Conservation (phyloP, 441 rosid genomes). For the Syzygium malaccense region DNA sequence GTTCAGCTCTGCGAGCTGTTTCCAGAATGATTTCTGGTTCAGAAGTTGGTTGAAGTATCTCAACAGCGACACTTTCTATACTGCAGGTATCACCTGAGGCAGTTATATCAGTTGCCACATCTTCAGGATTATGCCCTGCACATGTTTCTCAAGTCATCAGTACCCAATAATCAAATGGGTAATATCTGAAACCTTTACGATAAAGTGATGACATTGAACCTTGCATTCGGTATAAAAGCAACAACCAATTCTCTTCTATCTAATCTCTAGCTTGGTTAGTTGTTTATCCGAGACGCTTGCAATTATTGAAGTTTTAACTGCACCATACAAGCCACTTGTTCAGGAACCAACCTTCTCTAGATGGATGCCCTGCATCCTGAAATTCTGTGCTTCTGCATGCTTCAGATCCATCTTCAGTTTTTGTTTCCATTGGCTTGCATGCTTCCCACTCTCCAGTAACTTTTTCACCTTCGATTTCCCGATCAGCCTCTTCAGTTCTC, state of each 20-base stretch:
- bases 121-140: neutral
- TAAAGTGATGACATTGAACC: neutral
- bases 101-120: neutral
- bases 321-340: constrained; percentile 10
- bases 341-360: constrained; percentile 5
- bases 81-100: neutral
- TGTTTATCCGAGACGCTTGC: neutral
- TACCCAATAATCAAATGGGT: neutral
- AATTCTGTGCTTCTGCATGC: constrained; percentile 4
- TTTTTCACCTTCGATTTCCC: constrained; percentile 18
- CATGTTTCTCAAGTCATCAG: neutral
- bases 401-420: constrained; percentile 10
- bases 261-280: neutral
- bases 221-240: neutral
- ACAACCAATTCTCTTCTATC: neutral
- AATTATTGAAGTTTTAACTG: neutral
- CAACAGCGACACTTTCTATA: neutral
- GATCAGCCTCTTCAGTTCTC: neutral
- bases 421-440: constrained; percentile 6
- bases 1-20: neutral
- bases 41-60: neutral
- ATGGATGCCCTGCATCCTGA: constrained; percentile 4
- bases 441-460: constrained; percentile 11
- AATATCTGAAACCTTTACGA: neutral
- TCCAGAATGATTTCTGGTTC: neutral